Base-by-base conservation (phyloP, 257 asterid genomes). In the Capsicum baccatum region DNA sequence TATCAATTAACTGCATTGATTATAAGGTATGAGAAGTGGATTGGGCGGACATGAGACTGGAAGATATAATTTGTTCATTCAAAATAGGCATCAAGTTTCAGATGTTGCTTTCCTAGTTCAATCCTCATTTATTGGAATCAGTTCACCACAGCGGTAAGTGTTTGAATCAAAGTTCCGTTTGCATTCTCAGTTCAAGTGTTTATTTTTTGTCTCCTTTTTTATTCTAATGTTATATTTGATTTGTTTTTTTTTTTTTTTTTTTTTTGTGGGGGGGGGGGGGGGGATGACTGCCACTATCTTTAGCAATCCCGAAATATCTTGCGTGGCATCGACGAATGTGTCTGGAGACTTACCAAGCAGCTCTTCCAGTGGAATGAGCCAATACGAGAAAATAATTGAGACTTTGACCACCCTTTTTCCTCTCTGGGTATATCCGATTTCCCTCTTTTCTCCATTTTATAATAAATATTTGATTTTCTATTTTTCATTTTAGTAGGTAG, bases 341-440 rank as follows among this genome's bases (percentile, higher is more conserved):
- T 87, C 99, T 76, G 98, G 93, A 85, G 98, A 96, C 87, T 26
- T 26, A 26, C 33, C 33, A 26, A 26, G 33, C 33, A 26, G 33
- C 33, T 26, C 33, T 26, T 26, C 33, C 33, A 89, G 85, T 84
- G 89, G 86, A 88, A 87, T 92, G 94, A 92, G 91, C 90, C 93
- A 84, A 88, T 94, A 96, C 79, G 98, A 94, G 91, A 92, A 82
- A 90, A 90, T 96, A 86, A 92, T 96, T 82, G 99, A 96, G 87
- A 92, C 96, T 67, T 88, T 96, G 91, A 96, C 98, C 7, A 94
- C 98, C 62, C 95, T 96, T 83, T 96, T 96, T 88, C 99, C 99
- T 81, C 83, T 93, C 81, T 96, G 99, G 99, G 99, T 96, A 92
- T 84, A 96, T 85, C 81, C 63, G 0, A 35, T 78, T 74, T 48